Base-by-base conservation (phyloP, 805 yeast genomes). In the Ogataea salicorniae region DNA sequence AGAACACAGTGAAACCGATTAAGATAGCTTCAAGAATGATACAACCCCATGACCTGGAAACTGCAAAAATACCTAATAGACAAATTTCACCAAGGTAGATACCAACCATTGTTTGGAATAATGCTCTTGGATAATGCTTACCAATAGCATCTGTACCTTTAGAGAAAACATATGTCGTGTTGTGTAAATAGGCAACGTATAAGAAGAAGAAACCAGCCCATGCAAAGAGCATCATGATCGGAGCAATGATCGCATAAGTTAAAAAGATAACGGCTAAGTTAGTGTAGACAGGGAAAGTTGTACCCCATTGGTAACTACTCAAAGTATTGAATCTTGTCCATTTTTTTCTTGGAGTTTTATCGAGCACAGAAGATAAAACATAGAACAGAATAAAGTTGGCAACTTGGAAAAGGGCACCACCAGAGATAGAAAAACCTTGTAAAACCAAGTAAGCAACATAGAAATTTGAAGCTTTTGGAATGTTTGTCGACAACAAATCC, bases 21-120 rank as follows among this genome's bases (percentile, higher is more conserved):
- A 84, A 72, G 44, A 91, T 73, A 1, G 80, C 82, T 64, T 86
- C 87, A 46, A 92, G 68, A 3, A 83, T 87, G 53, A 90, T 75
- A 35, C 97, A 95, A 40, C 97, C 98, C 97, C 97, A 92, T 38
- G 95, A 85, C 73, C 88, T 88, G 51, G 95, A 90, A 47, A 92
- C 95, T 16, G 80, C 87, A 63, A 89, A 91, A 47, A 94, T 67
- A 46, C 97, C 97, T 46, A 94, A 63, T 53, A 94, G 58, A 72
- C 96, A 88, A 20, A 90, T 68, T 67, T 92, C 91, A 37, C 96
- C 96, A 40, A 92, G 64, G 64, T 92, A 92, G 39, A 94, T 66
- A 48, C 99, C 99, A 36, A 83, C 83, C 63, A 92, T 76, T 0
- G 95, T 84, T 69, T 92, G 97, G 72, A 81, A 86, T 45, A 92